A percentile compares a stretch with the other conserved stretches of the same genome.
phyloP scores from a whole-genome alignment of 768 basidiomycete genomes.

The Kwoniella dendrophila region DNA sequence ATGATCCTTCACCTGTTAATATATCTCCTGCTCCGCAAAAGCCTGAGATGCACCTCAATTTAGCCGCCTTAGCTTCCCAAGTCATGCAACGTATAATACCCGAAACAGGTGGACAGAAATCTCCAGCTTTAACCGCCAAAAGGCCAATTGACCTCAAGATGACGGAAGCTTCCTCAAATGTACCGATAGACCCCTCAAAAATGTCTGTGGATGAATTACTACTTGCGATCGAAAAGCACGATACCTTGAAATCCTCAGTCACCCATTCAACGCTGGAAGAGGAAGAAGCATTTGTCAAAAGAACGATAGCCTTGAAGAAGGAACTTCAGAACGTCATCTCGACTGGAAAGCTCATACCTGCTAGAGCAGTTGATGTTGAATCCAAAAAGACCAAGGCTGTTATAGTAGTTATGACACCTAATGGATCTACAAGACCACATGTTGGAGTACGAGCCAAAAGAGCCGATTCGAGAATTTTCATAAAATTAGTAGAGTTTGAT shows the following conservation, averaged over 20 bases:
- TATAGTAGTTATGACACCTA: conserved; percentile 50
- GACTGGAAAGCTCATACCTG: conserved; percentile 40
- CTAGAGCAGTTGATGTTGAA: conserved; percentile 32
- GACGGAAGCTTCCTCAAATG: not conserved
- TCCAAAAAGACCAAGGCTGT: conserved; percentile 32
- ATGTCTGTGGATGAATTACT: conserved; percentile 49
- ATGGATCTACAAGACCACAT: conserved; percentile 46
- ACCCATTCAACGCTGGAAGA: conserved; percentile 36
- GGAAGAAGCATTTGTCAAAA: conserved; percentile 49
- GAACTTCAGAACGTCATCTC: conserved; percentile 44
- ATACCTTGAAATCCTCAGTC: conserved; percentile 31
- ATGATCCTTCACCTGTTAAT: conserved; percentile 12
- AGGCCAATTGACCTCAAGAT: conserved; percentile 36
- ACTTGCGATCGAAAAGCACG: conserved; percentile 43
- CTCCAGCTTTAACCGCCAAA: conserved; percentile 51
- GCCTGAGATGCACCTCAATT: conserved; percentile 16
- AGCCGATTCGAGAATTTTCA: conserved; percentile 52
- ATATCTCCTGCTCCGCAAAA: not conserved
- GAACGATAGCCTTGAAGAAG: conserved; percentile 39
- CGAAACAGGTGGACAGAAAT: conserved; percentile 30
- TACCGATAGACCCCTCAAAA: conserved; percentile 37
- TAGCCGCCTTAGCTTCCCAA: conserved; percentile 14
- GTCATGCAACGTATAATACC: conserved; percentile 22
- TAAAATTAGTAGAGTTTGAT: conserved; percentile 49
- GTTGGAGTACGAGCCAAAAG: conserved; percentile 43